These are phyloP conservation scores for Leccinum pellstonianum DNA, from an alignment of 768 basidiomycete genomes.

Conservation along the genomic window DNA sequence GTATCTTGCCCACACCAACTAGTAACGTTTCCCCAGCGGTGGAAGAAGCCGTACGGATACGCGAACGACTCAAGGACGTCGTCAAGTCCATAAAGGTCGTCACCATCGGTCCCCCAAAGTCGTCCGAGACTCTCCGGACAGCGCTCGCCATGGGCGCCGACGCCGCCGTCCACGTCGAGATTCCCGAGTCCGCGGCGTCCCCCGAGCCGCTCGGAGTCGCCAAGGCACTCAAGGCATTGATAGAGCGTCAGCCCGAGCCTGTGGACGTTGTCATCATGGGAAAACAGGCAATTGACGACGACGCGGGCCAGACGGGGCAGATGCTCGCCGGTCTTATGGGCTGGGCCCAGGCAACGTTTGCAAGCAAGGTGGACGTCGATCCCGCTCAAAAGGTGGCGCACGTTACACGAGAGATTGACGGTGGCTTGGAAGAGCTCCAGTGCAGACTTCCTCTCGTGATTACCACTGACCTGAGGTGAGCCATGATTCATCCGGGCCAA, in stretches of 20 bases:
- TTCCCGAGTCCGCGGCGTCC: slow-evolving; percentile 64
- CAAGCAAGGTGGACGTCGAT: slow-evolving; percentile 80
- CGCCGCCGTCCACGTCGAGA: slow-evolving; percentile 85
- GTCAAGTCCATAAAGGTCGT: slow-evolving; percentile 89
- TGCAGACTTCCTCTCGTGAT: slow-evolving; percentile 81
- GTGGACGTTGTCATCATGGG: slow-evolving; percentile 93
- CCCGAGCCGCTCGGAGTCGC: slow-evolving; percentile 94
- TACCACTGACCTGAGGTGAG: slow-evolving; percentile 90
- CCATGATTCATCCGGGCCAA: slow-evolving; percentile 12
- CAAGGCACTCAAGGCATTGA: slow-evolving; percentile 74
- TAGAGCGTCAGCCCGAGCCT: slow-evolving; percentile 56
- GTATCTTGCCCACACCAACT: not conserved
- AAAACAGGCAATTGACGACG: slow-evolving; percentile 98
- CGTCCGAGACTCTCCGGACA: slow-evolving; percentile 87
- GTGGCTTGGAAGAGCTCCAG: slow-evolving; percentile 81
- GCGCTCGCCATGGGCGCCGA: slow-evolving; percentile 99
- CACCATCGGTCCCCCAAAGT: slow-evolving; percentile 92
- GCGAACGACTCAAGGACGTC: slow-evolving; percentile 72
- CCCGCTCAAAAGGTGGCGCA: slow-evolving; percentile 57
- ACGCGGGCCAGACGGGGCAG: slow-evolving; percentile 92
- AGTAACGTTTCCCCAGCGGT: slow-evolving; percentile 57
- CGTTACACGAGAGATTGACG: slow-evolving; percentile 91
- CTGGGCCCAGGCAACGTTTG: slow-evolving; percentile 95
- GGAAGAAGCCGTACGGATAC: slow-evolving; percentile 95
- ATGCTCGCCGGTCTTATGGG: slow-evolving; percentile 93